Conservation (phyloP, 164 flowering plant species). For the Aristolochia contorta region DNA sequence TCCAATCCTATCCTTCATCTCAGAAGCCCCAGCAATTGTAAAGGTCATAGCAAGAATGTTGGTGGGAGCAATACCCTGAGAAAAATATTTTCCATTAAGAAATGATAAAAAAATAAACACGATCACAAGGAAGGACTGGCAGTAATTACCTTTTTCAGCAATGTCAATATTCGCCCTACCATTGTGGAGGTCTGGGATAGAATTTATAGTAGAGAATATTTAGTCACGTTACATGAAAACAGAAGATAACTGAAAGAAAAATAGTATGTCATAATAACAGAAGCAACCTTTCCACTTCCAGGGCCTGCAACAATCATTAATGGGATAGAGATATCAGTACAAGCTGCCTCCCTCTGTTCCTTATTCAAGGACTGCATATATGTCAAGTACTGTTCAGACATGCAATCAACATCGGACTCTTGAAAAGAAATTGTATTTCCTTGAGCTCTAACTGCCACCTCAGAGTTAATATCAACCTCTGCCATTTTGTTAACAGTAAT, state of each 20-base stretch:
- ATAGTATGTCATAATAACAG: neutral
- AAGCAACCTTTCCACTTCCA: conserved; percentile 90
- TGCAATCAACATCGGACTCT: conserved; percentile 10
- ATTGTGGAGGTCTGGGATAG: conserved; percentile 78
- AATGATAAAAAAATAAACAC: neutral
- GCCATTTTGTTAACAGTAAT: conserved; percentile 3
- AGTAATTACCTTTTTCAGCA: conserved; percentile 63
- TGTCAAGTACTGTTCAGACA: conserved; percentile 51
- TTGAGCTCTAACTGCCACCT: conserved; percentile 1
- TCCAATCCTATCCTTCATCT: conserved; percentile 90
- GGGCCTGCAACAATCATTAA: conserved; percentile 96
- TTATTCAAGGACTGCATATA: conserved; percentile 67
- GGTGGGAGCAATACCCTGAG: conserved; percentile 65
- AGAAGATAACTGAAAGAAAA: conserved; percentile 3
- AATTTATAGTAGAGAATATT: neutral
- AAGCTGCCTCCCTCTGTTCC: conserved; percentile 80
- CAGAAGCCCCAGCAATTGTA: conserved; percentile 95
- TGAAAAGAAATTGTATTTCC: conserved; percentile 1
- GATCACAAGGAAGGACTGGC: too few species aligned
- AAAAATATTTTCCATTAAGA: neutral
- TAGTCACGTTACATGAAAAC: neutral
- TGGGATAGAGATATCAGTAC: conserved; percentile 63
- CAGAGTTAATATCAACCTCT: conserved; percentile 7
- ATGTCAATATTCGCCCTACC: conserved; percentile 85
- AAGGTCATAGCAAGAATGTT: conserved; percentile 94